These are phyloP conservation scores for Leptomonas seymouri DNA, from an alignment of 208 protist species.

Conservation along the genomic window DNA sequence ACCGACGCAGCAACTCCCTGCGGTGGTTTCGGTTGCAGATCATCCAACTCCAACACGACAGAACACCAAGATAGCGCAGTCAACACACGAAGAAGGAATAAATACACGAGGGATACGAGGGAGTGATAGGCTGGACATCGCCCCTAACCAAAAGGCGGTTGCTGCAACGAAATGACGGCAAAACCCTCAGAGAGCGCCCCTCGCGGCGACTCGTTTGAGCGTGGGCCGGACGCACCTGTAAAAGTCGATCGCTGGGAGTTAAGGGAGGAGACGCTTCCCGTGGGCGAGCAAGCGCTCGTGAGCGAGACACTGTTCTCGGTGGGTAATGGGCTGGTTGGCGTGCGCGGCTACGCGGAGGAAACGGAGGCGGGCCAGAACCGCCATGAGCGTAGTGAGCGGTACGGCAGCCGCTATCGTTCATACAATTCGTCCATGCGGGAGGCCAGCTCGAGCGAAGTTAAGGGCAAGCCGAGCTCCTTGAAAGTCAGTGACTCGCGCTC, in stretches of 20 bases:
- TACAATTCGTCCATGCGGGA: constrained; percentile 13
- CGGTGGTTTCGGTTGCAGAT: too few relatives aligned
- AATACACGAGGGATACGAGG: too few relatives aligned
- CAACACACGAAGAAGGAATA: too few relatives aligned
- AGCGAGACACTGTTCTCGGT: constrained; percentile 86
- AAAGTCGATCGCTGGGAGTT: constrained; percentile 71
- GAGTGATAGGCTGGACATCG: too few relatives aligned
- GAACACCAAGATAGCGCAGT: too few relatives aligned
- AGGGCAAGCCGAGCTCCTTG: constrained; percentile 5
- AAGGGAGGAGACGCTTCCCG: constrained; percentile 53
- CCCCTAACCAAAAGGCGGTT: neutral
- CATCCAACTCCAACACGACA: too few relatives aligned
- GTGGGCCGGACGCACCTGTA: constrained; percentile 19
- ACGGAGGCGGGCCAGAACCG: constrained; percentile 29
- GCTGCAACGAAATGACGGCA: constrained; percentile 14
- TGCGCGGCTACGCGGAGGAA: constrained; percentile 84
- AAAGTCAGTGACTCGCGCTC: constrained; percentile 1
- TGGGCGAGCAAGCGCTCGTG: constrained; percentile 39
- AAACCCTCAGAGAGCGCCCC: constrained; percentile 9
- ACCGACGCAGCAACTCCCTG: too few relatives aligned
- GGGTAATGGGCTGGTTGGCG: constrained; percentile 80
- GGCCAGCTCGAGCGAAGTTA: neutral
- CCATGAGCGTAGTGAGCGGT: constrained; percentile 13
- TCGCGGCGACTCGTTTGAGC: constrained; percentile 13
- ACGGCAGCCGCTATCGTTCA: constrained; percentile 17